Evolutionary conservation across 495 filamentous ascomycete genomes (phyloP).

Genomic region (Cairneyella variabilis): DNA sequence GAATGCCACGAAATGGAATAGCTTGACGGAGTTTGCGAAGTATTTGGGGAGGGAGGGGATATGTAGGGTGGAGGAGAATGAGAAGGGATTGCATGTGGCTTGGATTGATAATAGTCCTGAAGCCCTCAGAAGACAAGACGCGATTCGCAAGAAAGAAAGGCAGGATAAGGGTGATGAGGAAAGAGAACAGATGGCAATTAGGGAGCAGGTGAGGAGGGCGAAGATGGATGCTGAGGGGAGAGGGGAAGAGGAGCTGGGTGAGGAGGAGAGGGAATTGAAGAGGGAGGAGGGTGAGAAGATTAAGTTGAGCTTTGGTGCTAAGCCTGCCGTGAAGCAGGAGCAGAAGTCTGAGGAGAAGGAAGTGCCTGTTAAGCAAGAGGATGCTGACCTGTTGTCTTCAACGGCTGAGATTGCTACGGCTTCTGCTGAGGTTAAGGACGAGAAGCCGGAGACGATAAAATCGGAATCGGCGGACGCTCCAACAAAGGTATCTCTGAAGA

Average conservation of each 20-base stretch:
- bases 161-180: conserved; percentile 89
- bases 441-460: background rate
- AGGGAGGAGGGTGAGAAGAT: conserved; percentile 80
- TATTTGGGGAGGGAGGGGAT: conserved; percentile 78
- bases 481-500: conserved; percentile 51
- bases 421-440: background rate
- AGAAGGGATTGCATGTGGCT: conserved; percentile 78
- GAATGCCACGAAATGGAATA: conserved; percentile 86
- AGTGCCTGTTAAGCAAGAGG: background rate
- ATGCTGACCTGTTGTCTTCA: background rate
- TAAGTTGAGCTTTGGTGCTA: conserved; percentile 64
- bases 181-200: conserved; percentile 73
- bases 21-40: conserved; percentile 84
- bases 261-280: conserved; percentile 52
- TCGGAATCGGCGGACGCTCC: background rate
- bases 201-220: conserved; percentile 78
- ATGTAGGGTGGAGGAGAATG: conserved; percentile 82
- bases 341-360: too few relatives aligned
- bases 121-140: conserved; percentile 73
- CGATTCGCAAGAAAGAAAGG: conserved; percentile 74
- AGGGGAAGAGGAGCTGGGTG: conserved; percentile 38
- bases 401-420: background rate
- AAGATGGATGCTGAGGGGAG: conserved; percentile 46
- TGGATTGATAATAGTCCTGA: conserved; percentile 93
- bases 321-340: conserved; percentile 28